These are phyloP conservation scores for Cladosporium velox DNA, from an alignment of 2,329 filamentous ascomycete species.

Conservation along the genomic window DNA sequence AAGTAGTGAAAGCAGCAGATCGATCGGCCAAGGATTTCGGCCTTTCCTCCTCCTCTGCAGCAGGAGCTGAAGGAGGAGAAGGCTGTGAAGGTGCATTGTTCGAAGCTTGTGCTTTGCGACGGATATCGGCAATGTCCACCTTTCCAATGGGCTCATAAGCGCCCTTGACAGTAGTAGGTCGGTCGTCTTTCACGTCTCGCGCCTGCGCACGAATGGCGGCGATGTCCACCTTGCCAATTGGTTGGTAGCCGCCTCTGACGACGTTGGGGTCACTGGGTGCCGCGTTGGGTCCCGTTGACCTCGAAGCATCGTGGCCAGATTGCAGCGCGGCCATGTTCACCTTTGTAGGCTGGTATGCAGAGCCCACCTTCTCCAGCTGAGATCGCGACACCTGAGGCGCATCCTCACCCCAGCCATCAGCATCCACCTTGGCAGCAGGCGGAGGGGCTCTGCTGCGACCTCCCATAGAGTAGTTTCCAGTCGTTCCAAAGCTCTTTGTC, in stretches of 20 bases:
- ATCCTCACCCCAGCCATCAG: conserved; percentile 92
- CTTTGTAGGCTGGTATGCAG: conserved; percentile 93
- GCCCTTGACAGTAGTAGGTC: conserved; percentile 84
- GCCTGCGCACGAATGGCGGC: conserved; percentile 79
- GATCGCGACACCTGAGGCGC: conserved; percentile 86
- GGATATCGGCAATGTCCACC: conserved; percentile 94
- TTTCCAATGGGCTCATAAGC: conserved; percentile 94
- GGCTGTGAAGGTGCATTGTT: conserved; percentile 27
- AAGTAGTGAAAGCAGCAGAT: conserved; percentile 69
- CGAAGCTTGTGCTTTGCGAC: conserved; percentile 72
- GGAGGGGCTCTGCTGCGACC: conserved; percentile 56
- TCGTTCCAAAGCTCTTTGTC: conserved; percentile 59
- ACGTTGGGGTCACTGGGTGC: conserved; percentile 61
- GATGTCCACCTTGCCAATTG: conserved; percentile 96
- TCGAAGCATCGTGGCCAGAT: conserved; percentile 68
- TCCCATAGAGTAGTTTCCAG: conserved; percentile 63
- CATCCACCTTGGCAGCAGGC: conserved; percentile 63
- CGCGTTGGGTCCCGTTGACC: conserved; percentile 54
- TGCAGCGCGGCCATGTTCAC: conserved; percentile 88
- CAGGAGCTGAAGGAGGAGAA: conserved; percentile 45
- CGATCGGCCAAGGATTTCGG: conserved; percentile 73
- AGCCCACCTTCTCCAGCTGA: conserved; percentile 85
- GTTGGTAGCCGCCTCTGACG: conserved; percentile 85
- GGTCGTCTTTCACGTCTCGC: conserved; percentile 69
- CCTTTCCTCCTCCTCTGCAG: conserved; percentile 52